Conservation (phyloP, 228 moss, liverwort and hornwort species). For the Sphagnum fallax region DNA sequence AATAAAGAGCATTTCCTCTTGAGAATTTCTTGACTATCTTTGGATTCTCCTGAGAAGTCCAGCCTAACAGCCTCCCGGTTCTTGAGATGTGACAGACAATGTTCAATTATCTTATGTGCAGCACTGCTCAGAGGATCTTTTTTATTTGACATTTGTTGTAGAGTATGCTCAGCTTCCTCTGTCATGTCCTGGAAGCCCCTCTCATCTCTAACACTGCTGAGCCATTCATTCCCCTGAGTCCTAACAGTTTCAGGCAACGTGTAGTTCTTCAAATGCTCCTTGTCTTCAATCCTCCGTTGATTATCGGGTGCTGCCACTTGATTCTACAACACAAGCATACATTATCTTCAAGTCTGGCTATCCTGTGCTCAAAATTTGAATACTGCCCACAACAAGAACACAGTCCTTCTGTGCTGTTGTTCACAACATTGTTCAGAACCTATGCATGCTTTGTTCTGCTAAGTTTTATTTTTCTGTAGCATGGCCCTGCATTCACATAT, state of each 20-base stretch:
- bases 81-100: slow-evolving; percentile 35
- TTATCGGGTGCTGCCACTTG: background rate
- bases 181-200: slow-evolving; percentile 23
- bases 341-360: background rate
- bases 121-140: slow-evolving; percentile 42
- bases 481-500: too few relatives aligned
- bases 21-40: too few relatives aligned
- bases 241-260: slow-evolving; percentile 22
- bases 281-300: slow-evolving; percentile 18
- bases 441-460: too few relatives aligned
- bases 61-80: slow-evolving; percentile 15
- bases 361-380: too few relatives aligned
- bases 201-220: slow-evolving; percentile 8
- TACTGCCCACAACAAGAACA: too few relatives aligned
- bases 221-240: slow-evolving; percentile 18
- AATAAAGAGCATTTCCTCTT: too few relatives aligned
- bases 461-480: too few relatives aligned
- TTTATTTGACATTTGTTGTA: slow-evolving; percentile 37
- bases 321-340: background rate
- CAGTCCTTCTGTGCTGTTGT: too few relatives aligned
- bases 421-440: too few relatives aligned
- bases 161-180: slow-evolving; percentile 32
- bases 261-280: slow-evolving; percentile 21
- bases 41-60: slow-evolving; percentile 6
- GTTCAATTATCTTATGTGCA: slow-evolving; percentile 28